phyloP scores from a whole-genome alignment of 257 asterid genomes.

The Solanum sparsipilum region DNA sequence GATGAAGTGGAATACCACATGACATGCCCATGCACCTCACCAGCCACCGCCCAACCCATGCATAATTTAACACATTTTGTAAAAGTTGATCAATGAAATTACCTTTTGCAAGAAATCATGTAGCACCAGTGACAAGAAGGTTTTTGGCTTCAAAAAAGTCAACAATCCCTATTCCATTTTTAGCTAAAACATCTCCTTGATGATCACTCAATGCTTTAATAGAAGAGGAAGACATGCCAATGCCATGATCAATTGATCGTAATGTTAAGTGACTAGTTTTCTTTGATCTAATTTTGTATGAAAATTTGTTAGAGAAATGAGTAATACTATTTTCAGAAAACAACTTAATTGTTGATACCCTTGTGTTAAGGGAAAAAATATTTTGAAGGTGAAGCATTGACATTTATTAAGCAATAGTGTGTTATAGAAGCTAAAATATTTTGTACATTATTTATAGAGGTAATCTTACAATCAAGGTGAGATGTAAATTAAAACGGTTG shows the following conservation, averaged over 20 bases:
- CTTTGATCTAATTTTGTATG: not conserved
- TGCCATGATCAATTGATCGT: not conserved
- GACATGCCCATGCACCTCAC: too few species aligned
- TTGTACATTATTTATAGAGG: not conserved
- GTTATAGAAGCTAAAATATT: not conserved
- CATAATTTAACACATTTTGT: not conserved
- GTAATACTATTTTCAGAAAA: not conserved
- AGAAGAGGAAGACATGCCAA: not conserved
- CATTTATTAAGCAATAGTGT: not conserved
- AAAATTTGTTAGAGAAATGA: not conserved
- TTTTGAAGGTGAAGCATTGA: not conserved
- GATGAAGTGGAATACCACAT: too few species aligned
- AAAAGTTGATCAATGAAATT: not conserved
- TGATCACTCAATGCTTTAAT: not conserved
- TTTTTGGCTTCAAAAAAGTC: not conserved
- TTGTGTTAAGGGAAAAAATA: not conserved
- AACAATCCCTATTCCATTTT: not conserved
- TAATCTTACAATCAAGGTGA: not conserved
- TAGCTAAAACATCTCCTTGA: not conserved
- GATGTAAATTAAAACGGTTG: too few species aligned
- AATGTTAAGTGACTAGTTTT: not conserved
- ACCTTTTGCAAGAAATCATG: not conserved
- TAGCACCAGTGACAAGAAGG: not conserved
- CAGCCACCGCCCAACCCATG: too few species aligned
- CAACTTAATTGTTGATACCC: not conserved